Evolutionary conservation across 208 protist genomes (phyloP), one percentile per base, ranked within the genome.

Genomic region (Herpetomonas tarakana): DNA sequence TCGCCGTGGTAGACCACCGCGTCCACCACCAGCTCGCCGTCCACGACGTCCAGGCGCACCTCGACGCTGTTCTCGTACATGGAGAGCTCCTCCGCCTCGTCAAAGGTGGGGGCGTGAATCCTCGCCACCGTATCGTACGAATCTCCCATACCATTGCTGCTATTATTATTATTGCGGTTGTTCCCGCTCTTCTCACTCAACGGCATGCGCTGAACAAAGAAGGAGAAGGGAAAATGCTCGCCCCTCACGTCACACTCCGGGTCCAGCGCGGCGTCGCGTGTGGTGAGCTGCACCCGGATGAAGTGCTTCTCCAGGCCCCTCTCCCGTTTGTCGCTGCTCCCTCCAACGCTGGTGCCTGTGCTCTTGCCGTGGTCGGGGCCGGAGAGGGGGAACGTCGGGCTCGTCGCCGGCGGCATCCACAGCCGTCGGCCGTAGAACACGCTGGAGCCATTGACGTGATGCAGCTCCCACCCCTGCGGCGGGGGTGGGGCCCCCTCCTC

Each of bases 221-320:
- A 78, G 19, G 83, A 91, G 54, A 94, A 94, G 9, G 88, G 88
- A 52, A 88, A 91, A 71, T 94, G 88, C 52, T 94, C 85, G 0
- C 83, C 85, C 1, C 85, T 82, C 2, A 92, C 69, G 63, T 94
- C 83, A 51, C 83, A 91, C 79, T 94, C 83, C 3, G 87, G 87
- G 52, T 94, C 87, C 1, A 94, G 68, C 12, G 87, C 91, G 62
- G 87, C 74, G 56, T 94, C 87, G 26, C 87, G 77, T 2, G 78
- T 71, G 2, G 83, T 89, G 12, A 94, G 76, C 68, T 94, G 87
- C 21, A 88, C 62, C 12, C 87, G 83, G 27, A 94, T 38, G 25
- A 78, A 84, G 65, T 94, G 87, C 41, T 75, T 67, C 67, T 94
- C 86, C 51, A 71, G 29, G 6, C 44, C 29, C 0, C 68, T 65